Conservation (phyloP, 2,329 filamentous ascomycete species). For the Fusarium sororula region DNA sequence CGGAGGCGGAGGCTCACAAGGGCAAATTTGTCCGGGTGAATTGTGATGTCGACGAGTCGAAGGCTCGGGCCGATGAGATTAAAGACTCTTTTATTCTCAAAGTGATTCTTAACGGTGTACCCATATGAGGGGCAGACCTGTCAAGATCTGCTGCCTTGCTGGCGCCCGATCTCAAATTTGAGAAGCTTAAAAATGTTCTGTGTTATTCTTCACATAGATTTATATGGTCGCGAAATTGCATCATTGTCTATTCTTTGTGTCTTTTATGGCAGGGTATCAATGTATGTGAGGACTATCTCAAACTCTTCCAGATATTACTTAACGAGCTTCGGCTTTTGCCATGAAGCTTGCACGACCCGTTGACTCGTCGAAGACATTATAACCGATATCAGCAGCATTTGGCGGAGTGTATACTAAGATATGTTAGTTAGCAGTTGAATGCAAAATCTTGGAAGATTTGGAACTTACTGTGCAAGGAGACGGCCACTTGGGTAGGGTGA, state of each 20-base stretch:
- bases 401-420: conserved; percentile 1
- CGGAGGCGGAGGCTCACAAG: neutral
- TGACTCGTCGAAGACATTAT: conserved; percentile 10
- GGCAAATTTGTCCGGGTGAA: conserved; percentile 1
- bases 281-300: neutral
- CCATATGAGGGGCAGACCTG: neutral
- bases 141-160: neutral
- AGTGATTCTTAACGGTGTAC: neutral
- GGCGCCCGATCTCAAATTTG: no score
- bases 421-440: accelerated
- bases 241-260: neutral
- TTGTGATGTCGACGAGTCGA: neutral
- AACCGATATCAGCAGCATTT: conserved; percentile 11
- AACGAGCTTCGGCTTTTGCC: neutral
- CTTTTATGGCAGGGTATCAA: neutral
- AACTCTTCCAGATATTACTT: neutral
- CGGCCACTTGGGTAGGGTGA: conserved; percentile 9
- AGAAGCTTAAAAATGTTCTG: accelerated
- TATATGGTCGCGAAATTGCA: neutral
- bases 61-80: neutral
- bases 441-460: accelerated
- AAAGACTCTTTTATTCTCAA: neutral
- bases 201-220: neutral
- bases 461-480: conserved; percentile 3
- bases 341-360: conserved; percentile 7